These are phyloP conservation scores for Globisporangium heterothallicum DNA, from an alignment of 352 stramenopile genomes.

Conservation along the genomic window DNA sequence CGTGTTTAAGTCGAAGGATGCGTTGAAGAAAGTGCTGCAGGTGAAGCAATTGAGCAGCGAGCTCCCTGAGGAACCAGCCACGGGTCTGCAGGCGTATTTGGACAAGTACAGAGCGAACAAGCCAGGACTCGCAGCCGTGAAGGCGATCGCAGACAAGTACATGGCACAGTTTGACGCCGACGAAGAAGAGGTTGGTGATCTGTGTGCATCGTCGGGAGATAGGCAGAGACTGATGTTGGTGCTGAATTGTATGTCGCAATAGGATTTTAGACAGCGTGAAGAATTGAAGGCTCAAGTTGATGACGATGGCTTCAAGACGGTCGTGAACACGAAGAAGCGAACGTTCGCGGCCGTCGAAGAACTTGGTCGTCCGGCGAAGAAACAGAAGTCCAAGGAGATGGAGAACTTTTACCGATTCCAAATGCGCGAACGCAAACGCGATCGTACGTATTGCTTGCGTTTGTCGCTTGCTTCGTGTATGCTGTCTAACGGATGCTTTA, in stretches of 20 bases:
- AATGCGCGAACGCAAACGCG: conserved; percentile 80
- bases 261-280: conserved; percentile 51
- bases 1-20: conserved; percentile 66
- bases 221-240: too few relatives aligned
- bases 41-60: conserved; percentile 24
- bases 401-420: conserved; percentile 86
- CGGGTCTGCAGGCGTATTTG: conserved; percentile 31
- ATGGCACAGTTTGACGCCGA: conserved; percentile 73
- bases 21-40: conserved; percentile 50
- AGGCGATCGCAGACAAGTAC: conserved; percentile 63
- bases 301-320: conserved; percentile 77
- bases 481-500: not conserved
- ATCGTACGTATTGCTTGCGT: conserved; percentile 71
- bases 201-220: too few relatives aligned
- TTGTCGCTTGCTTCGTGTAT: not conserved
- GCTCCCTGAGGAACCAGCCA: not conserved
- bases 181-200: conserved; percentile 43
- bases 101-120: conserved; percentile 65
- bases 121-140: conserved; percentile 55
- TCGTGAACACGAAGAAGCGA: conserved; percentile 80
- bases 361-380: conserved; percentile 59
- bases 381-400: conserved; percentile 79
- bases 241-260: conserved; percentile 4
- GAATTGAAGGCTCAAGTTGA: conserved; percentile 78
- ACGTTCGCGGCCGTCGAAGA: conserved; percentile 38